A percentile compares a stretch with the other conserved stretches of the same genome.
Evolutionary conservation across 805 yeast genomes (phyloP).

Genomic region (Wickerhamiella allomyrinae): DNA sequence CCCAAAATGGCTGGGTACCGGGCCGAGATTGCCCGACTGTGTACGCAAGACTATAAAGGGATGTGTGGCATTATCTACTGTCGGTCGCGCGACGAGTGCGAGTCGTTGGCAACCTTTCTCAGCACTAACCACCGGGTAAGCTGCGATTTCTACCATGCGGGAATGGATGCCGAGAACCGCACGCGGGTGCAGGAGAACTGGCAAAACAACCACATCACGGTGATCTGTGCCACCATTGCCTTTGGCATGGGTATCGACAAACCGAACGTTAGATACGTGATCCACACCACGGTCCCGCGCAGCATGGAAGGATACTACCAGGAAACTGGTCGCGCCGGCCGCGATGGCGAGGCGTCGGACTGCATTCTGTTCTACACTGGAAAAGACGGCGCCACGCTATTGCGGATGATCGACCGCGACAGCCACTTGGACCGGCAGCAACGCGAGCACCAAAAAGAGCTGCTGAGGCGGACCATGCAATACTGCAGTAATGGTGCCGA

Average conservation of each 20-base stretch:
- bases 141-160: constrained; percentile 80
- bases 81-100: constrained; percentile 80
- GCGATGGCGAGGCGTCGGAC: constrained; percentile 75
- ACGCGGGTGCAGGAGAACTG: constrained; percentile 57
- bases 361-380: constrained; percentile 74
- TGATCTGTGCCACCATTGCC: constrained; percentile 94
- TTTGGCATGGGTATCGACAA: constrained; percentile 99
- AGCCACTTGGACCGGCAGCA: constrained; percentile 46
- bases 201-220: constrained; percentile 60
- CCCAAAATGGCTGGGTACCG: constrained; percentile 20
- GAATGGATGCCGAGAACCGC: constrained; percentile 73
- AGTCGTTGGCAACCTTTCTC: constrained; percentile 55
- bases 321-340: constrained; percentile 96
- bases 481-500: constrained; percentile 86
- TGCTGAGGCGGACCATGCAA: constrained; percentile 69
- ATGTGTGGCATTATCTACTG: constrained; percentile 87
- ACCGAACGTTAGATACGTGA: constrained; percentile 84
- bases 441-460: constrained; percentile 61
- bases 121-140: constrained; percentile 38
- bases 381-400: constrained; percentile 64
- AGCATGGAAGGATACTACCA: constrained; percentile 93
- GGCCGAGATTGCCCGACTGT: constrained; percentile 11
- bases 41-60: constrained; percentile 30
- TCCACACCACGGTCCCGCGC: constrained; percentile 77
- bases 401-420: constrained; percentile 65